phyloP scores from a whole-genome alignment of 1,284 basidiomycete genomes.

The Cryptococcus maquisensis region DNA sequence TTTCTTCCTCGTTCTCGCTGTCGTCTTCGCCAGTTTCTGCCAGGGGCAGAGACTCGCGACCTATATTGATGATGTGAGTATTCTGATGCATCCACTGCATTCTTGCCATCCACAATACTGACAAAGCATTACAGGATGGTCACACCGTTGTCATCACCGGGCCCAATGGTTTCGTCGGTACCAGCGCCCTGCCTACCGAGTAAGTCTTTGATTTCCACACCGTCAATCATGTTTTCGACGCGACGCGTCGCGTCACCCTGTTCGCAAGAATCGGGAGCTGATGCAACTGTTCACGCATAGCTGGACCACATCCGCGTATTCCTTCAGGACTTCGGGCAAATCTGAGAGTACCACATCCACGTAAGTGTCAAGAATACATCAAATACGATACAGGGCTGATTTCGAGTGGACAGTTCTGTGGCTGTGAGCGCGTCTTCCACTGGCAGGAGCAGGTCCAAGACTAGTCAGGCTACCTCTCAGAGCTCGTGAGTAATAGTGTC shows the following conservation, averaged over 20 bases:
- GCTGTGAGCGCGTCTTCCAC: too few species aligned
- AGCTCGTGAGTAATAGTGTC: not conserved
- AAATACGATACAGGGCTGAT: too few species aligned
- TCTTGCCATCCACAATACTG: not conserved
- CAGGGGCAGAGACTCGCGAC: slow-evolving; percentile 6
- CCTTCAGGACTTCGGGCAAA: not conserved
- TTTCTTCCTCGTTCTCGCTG: not conserved
- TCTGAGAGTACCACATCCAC: not conserved
- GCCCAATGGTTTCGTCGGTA: slow-evolving; percentile 3
- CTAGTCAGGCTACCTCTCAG: not conserved
- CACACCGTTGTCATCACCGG: slow-evolving; percentile 6
- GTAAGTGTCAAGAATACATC: too few species aligned
- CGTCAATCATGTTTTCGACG: not conserved
- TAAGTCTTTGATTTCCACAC: not conserved
- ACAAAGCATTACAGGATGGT: not conserved
- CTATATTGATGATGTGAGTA: slow-evolving; percentile 3
- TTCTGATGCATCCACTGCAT: not conserved
- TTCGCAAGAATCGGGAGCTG: not conserved
- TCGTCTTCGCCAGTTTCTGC: slow-evolving; percentile 1
- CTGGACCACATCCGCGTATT: not conserved
- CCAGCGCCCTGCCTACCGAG: not conserved
- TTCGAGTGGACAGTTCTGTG: too few species aligned
- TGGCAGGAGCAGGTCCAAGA: too few species aligned
- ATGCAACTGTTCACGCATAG: not conserved
- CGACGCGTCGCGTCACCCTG: not conserved